Percentiles rank a stretch among this genome's conserved stretches.
Evolutionary conservation across 257 asterid genomes (phyloP).

Genomic region (Fraxinus anomala): DNA sequence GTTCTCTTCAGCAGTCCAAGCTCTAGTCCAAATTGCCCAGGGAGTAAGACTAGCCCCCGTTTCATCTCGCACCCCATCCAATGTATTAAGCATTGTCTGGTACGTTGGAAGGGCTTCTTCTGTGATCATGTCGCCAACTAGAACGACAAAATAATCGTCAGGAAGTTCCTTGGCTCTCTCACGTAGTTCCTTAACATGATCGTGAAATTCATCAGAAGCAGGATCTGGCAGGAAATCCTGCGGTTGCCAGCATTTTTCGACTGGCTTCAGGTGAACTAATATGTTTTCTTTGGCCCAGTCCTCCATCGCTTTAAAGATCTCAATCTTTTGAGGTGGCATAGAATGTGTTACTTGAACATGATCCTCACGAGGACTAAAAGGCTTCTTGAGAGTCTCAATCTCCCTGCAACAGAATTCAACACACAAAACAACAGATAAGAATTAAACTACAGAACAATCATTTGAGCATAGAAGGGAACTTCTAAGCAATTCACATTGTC

Average conservation of each 20-base stretch:
- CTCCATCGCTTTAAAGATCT: conserved; percentile 68
- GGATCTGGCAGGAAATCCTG: conserved; percentile 90
- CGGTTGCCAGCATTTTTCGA: conserved; percentile 88
- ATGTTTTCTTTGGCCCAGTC: conserved; percentile 69
- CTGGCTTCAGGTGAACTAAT: conserved; percentile 70
- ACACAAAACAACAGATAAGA: not conserved
- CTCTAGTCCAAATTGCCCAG: conserved; percentile 89
- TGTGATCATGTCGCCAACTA: conserved; percentile 86
- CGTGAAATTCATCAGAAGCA: conserved; percentile 70
- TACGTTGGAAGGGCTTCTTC: conserved; percentile 93
- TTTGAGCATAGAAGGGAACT: not conserved
- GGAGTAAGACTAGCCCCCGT: conserved; percentile 84
- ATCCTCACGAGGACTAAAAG: conserved; percentile 61
- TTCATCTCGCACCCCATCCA: conserved; percentile 85
- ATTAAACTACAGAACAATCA: not conserved
- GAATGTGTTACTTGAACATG: conserved; percentile 82
- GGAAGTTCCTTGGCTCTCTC: conserved; percentile 75
- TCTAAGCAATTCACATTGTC: not conserved
- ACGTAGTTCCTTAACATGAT: conserved; percentile 66
- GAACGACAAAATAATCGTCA: conserved; percentile 73
- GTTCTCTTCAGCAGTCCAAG: conserved; percentile 91
- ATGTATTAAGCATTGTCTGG: conserved; percentile 81
- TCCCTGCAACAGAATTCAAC: conserved; percentile 40
- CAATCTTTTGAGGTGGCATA: conserved; percentile 74
- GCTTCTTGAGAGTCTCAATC: conserved; percentile 53